Percentiles rank a stretch among this genome's conserved stretches.
Conservation (phyloP, 805 yeast genomes). For the Candida vaughaniae region DNA sequence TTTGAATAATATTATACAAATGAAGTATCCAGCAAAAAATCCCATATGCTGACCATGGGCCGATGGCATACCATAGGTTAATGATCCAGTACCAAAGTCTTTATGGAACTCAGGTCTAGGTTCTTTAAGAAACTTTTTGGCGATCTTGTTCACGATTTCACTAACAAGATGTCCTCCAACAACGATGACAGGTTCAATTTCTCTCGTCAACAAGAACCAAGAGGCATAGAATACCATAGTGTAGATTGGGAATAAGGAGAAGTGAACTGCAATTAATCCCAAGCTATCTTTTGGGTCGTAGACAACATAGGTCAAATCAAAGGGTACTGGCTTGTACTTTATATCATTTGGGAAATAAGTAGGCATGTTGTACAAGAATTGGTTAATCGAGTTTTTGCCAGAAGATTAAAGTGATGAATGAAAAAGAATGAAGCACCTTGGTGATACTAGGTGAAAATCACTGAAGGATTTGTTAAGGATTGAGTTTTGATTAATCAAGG, state of each 20-base stretch:
- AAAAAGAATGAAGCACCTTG: background rate
- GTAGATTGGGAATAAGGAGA: constrained; percentile 79
- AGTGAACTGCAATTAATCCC: constrained; percentile 62
- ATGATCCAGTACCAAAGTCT: constrained; percentile 42
- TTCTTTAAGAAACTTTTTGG: constrained; percentile 64
- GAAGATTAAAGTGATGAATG: background rate
- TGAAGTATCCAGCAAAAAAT: constrained; percentile 61
- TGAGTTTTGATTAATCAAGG: too few species aligned
- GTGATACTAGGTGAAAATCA: background rate
- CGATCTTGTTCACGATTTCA: constrained; percentile 66
- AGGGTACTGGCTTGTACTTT: constrained; percentile 48
- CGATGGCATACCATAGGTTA: constrained; percentile 91
- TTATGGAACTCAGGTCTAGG: constrained; percentile 68
- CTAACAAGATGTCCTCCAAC: constrained; percentile 84
- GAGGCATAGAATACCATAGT: constrained; percentile 76
- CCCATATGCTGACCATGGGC: constrained; percentile 98
- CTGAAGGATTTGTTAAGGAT: too few species aligned
- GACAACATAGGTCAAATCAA: constrained; percentile 83
- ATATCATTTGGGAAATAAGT: constrained; percentile 15
- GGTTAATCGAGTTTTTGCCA: background rate
- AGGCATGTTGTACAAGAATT: constrained; percentile 12
- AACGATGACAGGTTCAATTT: constrained; percentile 77
- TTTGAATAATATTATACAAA: constrained; percentile 47
- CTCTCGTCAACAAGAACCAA: constrained; percentile 80
- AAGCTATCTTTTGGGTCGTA: constrained; percentile 67